Conservation (phyloP, 2,329 filamentous ascomycete species). For the Fusarium domesticum region DNA sequence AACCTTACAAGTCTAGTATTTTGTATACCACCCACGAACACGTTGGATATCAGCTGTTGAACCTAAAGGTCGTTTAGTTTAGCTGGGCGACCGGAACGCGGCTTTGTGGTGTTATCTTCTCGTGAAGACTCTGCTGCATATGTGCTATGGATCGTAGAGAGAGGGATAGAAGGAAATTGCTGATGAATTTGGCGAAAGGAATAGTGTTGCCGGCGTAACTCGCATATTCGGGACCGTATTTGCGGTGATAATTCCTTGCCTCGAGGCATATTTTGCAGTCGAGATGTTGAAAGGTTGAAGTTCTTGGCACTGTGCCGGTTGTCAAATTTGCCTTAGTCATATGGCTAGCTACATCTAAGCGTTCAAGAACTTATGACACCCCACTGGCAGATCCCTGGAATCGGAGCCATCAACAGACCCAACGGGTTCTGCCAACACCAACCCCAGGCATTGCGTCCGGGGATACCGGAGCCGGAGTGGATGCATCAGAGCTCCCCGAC, state of each 20-base stretch:
- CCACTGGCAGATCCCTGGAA: no score
- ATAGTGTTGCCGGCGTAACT: neutral
- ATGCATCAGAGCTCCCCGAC: constrained; percentile 4
- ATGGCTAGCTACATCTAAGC: no score
- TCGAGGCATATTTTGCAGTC: constrained; percentile 1
- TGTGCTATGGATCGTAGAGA: neutral
- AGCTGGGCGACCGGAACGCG: neutral
- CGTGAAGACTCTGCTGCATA: no score
- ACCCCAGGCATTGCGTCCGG: constrained; percentile 3
- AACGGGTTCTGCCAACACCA: no score
- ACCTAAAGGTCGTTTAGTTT: neutral
- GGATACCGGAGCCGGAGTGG: constrained; percentile 22
- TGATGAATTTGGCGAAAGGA: neutral
- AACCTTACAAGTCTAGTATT: no score
- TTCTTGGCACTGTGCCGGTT: no score
- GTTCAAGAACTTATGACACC: no score
- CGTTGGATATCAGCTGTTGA: neutral
- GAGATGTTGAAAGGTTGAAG: neutral
- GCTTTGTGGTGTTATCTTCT: neutral
- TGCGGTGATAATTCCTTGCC: constrained; percentile 1
- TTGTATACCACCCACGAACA: neutral
- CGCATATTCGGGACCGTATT: constrained; percentile 2
- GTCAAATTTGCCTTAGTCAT: no score
- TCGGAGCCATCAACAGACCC: no score
- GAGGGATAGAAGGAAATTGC: neutral